phyloP scores from a whole-genome alignment of 2,329 filamentous ascomycete species.

The Rugonectria rugulosa region DNA sequence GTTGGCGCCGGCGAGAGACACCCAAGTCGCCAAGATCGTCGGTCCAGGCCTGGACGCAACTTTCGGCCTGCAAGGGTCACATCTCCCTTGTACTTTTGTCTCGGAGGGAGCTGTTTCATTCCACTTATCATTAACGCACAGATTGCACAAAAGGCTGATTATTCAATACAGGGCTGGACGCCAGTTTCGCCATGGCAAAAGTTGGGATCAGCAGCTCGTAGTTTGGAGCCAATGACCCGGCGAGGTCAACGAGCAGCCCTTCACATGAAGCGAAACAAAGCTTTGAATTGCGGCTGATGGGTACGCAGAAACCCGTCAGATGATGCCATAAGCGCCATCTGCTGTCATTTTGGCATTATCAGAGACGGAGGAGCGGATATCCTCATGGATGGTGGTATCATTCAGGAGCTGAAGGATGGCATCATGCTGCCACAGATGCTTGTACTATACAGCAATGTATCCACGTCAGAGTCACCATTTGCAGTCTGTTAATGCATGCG shows the following conservation, averaged over 20 bases:
- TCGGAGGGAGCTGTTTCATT: constrained; percentile 27
- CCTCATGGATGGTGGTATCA: constrained; percentile 27
- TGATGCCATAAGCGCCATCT: too few relatives aligned
- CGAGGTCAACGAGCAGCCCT: too few relatives aligned
- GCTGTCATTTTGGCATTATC: too few relatives aligned
- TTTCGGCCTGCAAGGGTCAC: constrained; percentile 25
- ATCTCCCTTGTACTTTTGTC: constrained; percentile 1
- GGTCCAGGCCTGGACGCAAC: constrained; percentile 23
- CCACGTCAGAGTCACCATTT: too few relatives aligned
- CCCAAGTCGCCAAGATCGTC: constrained; percentile 22
- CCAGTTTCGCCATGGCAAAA: too few relatives aligned
- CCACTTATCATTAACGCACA: constrained; percentile 5
- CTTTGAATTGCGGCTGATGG: too few relatives aligned
- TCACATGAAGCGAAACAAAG: too few relatives aligned
- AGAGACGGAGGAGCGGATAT: constrained; percentile 7
- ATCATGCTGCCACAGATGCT: constrained; percentile 25
- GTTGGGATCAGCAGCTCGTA: too few relatives aligned
- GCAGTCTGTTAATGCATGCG: constrained; percentile 11
- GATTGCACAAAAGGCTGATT: neutral
- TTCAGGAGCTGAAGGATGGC: constrained; percentile 24
- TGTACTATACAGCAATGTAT: too few relatives aligned
- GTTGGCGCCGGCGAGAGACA: constrained; percentile 17
- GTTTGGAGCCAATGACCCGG: too few relatives aligned
- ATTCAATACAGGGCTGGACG: neutral
- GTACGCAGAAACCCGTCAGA: too few relatives aligned